Evolutionary conservation across 116 monocot species (phyloP).

Genomic region (Trichopus zeylanicus): DNA sequence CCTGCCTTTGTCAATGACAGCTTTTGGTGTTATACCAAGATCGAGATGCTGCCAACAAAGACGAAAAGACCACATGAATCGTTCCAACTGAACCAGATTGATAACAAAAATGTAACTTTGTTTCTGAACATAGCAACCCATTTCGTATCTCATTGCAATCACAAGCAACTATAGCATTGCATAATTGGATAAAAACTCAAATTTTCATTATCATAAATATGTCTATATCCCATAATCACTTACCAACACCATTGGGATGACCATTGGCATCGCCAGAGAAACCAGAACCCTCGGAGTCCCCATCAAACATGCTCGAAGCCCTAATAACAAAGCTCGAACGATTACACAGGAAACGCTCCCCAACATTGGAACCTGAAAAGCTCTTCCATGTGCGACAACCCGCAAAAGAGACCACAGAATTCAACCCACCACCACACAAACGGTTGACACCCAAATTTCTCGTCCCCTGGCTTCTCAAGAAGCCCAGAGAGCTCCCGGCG

Average conservation of each 20-base stretch:
- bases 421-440: neutral
- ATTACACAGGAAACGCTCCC: conserved; percentile 2
- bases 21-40: too few species aligned
- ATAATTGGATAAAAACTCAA: too few species aligned
- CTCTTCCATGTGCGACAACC: conserved; percentile 4
- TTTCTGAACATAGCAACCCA: too few species aligned
- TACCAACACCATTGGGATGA: conserved; percentile 9
- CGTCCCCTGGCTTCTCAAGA: neutral
- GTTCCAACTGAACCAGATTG: too few species aligned
- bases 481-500: conserved; percentile 3
- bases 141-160: too few species aligned
- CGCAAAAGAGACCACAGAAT: conserved; percentile 10
- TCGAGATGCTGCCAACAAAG: too few species aligned
- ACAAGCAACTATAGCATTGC: too few species aligned
- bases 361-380: neutral
- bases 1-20: too few species aligned
- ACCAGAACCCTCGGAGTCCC: neutral
- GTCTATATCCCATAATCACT: conserved; percentile 5
- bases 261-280: neutral
- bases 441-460: neutral
- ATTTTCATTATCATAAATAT: too few species aligned
- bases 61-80: too few species aligned
- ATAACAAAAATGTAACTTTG: too few species aligned
- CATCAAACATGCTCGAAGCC: neutral
- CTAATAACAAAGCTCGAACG: neutral